Conservation (phyloP, 352 stramenopile genomes). For the Ophiocytium majus region DNA sequence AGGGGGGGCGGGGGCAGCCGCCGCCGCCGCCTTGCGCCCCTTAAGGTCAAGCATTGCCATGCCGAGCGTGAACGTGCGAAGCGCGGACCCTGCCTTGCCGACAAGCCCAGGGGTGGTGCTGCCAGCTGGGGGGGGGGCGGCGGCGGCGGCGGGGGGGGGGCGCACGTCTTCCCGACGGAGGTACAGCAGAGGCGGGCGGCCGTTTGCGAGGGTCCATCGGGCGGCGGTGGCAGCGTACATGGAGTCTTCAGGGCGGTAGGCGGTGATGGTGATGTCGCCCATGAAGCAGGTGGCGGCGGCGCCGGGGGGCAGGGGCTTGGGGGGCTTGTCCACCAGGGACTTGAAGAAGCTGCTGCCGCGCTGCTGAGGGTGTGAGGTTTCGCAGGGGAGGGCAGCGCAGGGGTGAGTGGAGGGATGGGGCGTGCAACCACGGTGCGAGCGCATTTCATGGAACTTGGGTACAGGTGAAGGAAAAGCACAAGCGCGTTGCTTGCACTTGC, state of each 20-base stretch:
- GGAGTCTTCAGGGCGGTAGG: background rate
- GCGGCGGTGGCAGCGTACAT: background rate
- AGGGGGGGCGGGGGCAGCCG: background rate
- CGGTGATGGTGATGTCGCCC: background rate
- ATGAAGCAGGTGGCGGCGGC: background rate
- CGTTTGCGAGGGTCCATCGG: background rate
- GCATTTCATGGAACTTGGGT: too few species aligned
- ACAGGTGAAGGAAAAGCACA: too few species aligned
- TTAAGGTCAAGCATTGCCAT: conserved; percentile 6
- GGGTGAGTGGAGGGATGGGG: too few species aligned
- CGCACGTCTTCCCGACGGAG: background rate
- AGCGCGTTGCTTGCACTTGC: too few species aligned
- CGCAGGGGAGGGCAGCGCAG: too few species aligned
- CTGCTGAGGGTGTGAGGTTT: too few species aligned
- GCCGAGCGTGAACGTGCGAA: background rate
- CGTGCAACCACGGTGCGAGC: too few species aligned
- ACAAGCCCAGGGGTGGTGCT: background rate
- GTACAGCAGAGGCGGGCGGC: background rate
- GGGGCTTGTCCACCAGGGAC: background rate
- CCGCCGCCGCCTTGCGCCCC: background rate
- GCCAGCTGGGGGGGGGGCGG: too few species aligned
- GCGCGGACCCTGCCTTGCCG: conserved; percentile 6
- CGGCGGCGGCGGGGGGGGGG: too few species aligned
- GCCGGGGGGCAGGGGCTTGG: conserved; percentile 7
- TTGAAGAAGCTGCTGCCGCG: background rate